Base-by-base conservation (phyloP, 2,329 filamentous ascomycete species). In the Bipolaris bicolor region DNA sequence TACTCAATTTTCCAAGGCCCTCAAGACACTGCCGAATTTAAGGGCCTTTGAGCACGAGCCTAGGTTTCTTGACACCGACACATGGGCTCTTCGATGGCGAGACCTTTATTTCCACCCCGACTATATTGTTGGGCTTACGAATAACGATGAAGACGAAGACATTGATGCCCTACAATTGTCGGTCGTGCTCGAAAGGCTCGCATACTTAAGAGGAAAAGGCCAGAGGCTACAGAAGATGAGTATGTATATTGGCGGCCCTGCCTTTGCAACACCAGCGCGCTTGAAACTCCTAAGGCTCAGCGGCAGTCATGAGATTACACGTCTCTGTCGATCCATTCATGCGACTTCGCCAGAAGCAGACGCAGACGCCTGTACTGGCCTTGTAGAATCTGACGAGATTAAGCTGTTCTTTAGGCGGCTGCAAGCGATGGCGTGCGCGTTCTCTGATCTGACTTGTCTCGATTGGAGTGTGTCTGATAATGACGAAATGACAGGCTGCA, bases 121-220 rank as follows among this genome's bases (percentile, higher is more conserved):
- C 15, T 31, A 39, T 26, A 24, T 55, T 15, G 22, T 44, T 50
- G 24, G 16, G 16, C 16, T 43, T 31, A 55, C 52, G 7, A 6
- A 16, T 39, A 18, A 47, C 31, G 34, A 29, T 7, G 53, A 56
- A 15, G 53, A 56, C 33, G 53, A 56, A 44, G 53, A 56, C 36
- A 41, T 44, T n/a, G 53, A 56, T 33, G 47, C 48, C 26, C 48
- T 56, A 45, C 53, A 56, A 29, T 24, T 56, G 39, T 56, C 48
- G 31, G 31, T 56, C 40, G 53, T 33, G 44, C 53, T 56, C 40
- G 47, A 51, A 16, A 22, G 47, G n/a, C 44, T 56, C 37, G 53
- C 46, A 20, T 34, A 34, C 9, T 41, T 41, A 5, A 49, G 16
- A 49, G 44, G 22, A 37, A 29, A 24, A 40, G 40, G 29, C 18